Conservation (phyloP, 2,329 filamentous ascomycete species). For the Sarocladium brachiariae region DNA sequence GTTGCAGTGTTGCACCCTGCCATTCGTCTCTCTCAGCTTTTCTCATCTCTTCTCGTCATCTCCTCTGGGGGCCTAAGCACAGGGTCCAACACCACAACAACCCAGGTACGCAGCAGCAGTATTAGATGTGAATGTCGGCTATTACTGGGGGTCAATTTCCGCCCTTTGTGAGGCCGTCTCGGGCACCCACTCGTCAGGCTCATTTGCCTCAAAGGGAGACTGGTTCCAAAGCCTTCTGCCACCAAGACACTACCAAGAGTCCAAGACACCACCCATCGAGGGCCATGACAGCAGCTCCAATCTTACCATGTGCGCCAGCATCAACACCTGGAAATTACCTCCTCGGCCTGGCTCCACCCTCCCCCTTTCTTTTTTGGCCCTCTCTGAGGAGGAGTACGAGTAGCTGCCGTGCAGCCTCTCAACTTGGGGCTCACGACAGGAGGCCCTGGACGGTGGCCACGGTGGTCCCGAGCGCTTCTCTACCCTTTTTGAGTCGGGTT, state of each 20-base stretch:
- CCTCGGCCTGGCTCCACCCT: constrained; percentile 18
- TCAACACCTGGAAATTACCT: constrained; percentile 19
- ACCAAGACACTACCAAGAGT: constrained; percentile 7
- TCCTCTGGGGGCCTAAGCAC: too few species aligned
- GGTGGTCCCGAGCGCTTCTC: constrained; percentile 7
- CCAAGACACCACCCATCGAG: constrained; percentile 4
- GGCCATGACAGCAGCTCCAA: neutral
- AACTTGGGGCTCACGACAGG: neutral
- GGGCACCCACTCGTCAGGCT: neutral
- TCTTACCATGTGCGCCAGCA: constrained; percentile 10
- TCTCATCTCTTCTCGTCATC: neutral
- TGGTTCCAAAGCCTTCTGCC: neutral
- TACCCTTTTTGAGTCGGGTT: neutral
- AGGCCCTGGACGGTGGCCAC: constrained; percentile 10
- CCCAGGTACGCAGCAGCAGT: too few species aligned
- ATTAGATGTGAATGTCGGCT: neutral
- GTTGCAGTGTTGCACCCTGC: too few species aligned
- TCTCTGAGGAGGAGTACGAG: neutral
- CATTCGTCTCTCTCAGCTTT: neutral
- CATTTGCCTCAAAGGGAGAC: neutral
- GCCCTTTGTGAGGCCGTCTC: constrained; percentile 6
- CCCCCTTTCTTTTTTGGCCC: constrained; percentile 19
- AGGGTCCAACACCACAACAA: too few species aligned
- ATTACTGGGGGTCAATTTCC: constrained; percentile 9
- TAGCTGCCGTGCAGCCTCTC: constrained; percentile 3